Base-by-base conservation (phyloP, 2,329 filamentous ascomycete species). In the Epichloe coenophiala region DNA sequence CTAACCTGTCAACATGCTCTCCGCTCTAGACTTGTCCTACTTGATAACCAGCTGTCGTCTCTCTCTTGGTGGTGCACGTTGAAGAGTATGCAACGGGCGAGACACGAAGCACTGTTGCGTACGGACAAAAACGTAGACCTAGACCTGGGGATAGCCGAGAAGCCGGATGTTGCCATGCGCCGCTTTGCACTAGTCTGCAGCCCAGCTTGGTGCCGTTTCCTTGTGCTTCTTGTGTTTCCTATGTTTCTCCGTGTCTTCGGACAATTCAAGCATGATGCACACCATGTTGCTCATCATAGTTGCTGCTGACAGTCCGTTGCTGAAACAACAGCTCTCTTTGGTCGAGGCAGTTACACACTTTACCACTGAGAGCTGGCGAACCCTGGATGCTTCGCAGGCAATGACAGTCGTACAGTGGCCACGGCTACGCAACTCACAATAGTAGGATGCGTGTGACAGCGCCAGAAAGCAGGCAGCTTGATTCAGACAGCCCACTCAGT, bases 371-470 rank as follows among this genome's bases (percentile, higher is more conserved):
- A 38, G 12, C 11, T 35, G n/a, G 39, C 31, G 23, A 23, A 35
- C 39, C 27, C 15, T 35, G 31, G 50, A 38, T 39, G 23, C 45
- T 51, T 45, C 45, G 44, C 40, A 40, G 48, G 41, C 40, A 45
- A 51, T 44, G 13, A 15, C 13, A 17, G 45, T 51, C 19, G 35
- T 42, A 48, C 46, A 17, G n/a, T 17, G 17, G 33, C 15, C 12
- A 33, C 37, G 37, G 12, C 45, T 17, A 42, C 40, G 36, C 35
- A 40, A 35, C 23, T 51, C 38, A 31, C 39, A 21, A 47, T 21
- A 17, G 9, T 21, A 43, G 23, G 21, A 47, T 21, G 38, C 11
- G 41, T 50, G 42, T 50, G 19, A 44, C 48, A 44, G 31, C 44
- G 19, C 17, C 31, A 45, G 33, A 23, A 45, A 45, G 27, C 27